Conservation (phyloP, 2,329 filamentous ascomycete genomes). For the Venturia asperata region DNA sequence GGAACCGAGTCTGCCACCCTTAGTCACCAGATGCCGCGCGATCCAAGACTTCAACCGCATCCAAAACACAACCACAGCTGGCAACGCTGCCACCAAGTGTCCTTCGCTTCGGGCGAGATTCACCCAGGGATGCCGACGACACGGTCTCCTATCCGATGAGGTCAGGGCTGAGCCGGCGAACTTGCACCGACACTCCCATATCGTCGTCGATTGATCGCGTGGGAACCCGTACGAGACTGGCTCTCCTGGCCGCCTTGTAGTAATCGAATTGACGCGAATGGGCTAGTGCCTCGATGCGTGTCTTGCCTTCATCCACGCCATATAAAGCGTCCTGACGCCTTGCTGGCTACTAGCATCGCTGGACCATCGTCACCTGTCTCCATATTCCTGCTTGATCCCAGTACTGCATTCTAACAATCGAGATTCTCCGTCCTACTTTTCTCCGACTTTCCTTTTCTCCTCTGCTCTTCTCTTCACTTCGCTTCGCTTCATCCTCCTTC, state of each 20-base stretch:
- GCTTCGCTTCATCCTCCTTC: background rate
- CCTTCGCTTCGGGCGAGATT: background rate
- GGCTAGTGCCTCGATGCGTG: background rate
- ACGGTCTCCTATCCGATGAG: background rate
- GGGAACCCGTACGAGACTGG: background rate
- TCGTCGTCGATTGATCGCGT: background rate
- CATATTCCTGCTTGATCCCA: background rate
- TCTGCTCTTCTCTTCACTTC: too few relatives aligned
- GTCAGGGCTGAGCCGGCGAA: background rate
- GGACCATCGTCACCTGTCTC: background rate
- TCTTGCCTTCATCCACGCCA: background rate
- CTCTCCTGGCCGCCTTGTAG: background rate
- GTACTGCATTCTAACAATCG: background rate
- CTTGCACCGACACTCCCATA: background rate
- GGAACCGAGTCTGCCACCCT: background rate
- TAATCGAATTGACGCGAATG: background rate
- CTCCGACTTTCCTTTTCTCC: too few relatives aligned
- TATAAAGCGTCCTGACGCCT: background rate
- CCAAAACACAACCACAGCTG: background rate
- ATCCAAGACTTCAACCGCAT: background rate
- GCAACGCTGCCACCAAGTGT: background rate
- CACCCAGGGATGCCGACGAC: background rate
- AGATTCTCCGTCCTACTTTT: too few relatives aligned
- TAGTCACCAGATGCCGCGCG: conserved; percentile 9
- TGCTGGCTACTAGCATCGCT: too few relatives aligned